Conservation (phyloP, 192 early-diverging fungal genomes). For the Piromyces sp. region DNA sequence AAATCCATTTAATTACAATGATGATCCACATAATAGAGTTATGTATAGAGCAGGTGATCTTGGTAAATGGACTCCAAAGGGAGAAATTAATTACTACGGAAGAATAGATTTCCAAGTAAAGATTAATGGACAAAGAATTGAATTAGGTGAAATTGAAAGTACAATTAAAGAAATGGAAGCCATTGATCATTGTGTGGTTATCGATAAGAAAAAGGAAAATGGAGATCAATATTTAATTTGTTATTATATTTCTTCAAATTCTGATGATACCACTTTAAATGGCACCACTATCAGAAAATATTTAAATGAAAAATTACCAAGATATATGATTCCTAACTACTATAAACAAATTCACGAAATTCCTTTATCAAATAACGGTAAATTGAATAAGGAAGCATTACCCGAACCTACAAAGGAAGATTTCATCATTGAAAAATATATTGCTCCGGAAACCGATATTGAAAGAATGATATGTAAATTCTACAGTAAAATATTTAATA, state of each 20-base stretch:
- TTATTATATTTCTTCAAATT: neutral
- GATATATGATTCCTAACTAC: neutral
- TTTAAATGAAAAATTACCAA: neutral
- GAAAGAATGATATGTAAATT: neutral
- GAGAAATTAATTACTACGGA: neutral
- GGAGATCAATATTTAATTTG: neutral
- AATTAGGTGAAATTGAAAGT: neutral
- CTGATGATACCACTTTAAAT: neutral
- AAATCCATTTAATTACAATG: conserved; percentile 12
- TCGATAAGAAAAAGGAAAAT: neutral
- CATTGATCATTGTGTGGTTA: neutral
- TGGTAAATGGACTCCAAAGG: neutral
- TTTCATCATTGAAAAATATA: neutral
- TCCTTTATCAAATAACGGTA: neutral
- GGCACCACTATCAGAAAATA: neutral
- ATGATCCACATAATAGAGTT: neutral
- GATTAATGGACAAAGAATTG: neutral
- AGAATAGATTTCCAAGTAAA: neutral
- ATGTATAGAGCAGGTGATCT: neutral
- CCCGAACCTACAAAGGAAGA: neutral
- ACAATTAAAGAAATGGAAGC: neutral
- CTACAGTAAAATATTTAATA: neutral
- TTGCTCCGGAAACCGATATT: neutral
- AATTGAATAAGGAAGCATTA: neutral
- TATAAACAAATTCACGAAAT: neutral